Conservation (phyloP, 345 rosid genomes). For the Firmiana major region DNA sequence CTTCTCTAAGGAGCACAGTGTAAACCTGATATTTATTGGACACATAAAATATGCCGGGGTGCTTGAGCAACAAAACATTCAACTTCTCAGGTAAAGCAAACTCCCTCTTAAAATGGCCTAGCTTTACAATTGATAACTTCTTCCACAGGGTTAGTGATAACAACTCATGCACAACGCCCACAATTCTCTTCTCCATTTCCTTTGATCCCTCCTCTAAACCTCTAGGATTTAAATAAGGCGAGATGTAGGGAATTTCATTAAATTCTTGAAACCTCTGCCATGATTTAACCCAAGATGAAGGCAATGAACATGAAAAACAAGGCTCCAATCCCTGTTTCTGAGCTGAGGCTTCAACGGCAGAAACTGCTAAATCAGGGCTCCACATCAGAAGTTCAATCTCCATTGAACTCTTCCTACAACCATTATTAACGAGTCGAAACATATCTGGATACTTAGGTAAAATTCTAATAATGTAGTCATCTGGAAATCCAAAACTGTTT, state of each 20-base stretch:
- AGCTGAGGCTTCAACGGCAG: slow-evolving; percentile 66
- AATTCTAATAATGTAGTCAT: slow-evolving; percentile 81
- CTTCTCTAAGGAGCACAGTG: slow-evolving; percentile 86
- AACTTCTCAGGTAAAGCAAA: slow-evolving; percentile 68
- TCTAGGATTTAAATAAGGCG: slow-evolving; percentile 52
- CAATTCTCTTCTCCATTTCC: slow-evolving; percentile 76
- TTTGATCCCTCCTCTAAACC: slow-evolving; percentile 50
- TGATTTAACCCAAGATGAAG: slow-evolving; percentile 70
- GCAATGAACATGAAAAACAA: slow-evolving; percentile 58
- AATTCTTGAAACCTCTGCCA: slow-evolving; percentile 73
- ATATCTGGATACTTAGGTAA: slow-evolving; percentile 55
- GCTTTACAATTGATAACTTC: slow-evolving; percentile 72
- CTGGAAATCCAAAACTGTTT: slow-evolving; percentile 72
- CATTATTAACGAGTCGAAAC: slow-evolving; percentile 58
- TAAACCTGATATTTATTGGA: slow-evolving; percentile 81
- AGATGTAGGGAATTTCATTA: slow-evolving; percentile 65
- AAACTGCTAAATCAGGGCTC: slow-evolving; percentile 65
- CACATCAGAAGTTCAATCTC: slow-evolving; percentile 82
- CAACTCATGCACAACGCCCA: slow-evolving; percentile 74
- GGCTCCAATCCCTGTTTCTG: slow-evolving; percentile 47
- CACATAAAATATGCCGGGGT: slow-evolving; percentile 79
- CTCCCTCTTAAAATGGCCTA: slow-evolving; percentile 82
- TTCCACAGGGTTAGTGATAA: slow-evolving; percentile 81
- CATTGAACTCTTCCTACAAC: slow-evolving; percentile 88
- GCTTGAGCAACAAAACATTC: slow-evolving; percentile 69